Conservation (phyloP, 352 stramenopile species). For the Bremia lactucae region DNA sequence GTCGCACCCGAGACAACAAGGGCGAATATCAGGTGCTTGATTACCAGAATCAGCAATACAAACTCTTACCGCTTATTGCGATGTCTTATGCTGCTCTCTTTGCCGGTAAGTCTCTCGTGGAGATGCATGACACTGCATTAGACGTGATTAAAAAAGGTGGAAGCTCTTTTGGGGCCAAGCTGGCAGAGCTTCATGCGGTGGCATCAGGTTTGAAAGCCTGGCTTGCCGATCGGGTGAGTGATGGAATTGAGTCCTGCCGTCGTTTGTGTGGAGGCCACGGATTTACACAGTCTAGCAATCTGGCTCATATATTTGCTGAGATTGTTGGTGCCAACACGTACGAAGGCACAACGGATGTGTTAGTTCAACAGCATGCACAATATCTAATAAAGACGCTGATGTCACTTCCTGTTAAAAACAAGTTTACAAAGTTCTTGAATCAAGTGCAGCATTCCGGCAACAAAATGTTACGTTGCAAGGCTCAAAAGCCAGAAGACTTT, state of each 20-base stretch:
- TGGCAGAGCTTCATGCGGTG: slow-evolving; percentile 44
- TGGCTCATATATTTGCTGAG: slow-evolving; percentile 25
- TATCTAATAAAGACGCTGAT: slow-evolving; percentile 41
- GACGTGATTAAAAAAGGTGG: slow-evolving; percentile 25
- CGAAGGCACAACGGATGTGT: slow-evolving; percentile 64
- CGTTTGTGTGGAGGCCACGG: slow-evolving; percentile 36
- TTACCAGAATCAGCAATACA: slow-evolving; percentile 50
- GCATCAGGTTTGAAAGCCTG: slow-evolving; percentile 47
- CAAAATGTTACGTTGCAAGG: slow-evolving; percentile 24
- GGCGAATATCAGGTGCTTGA: slow-evolving; percentile 45
- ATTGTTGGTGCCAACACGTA: slow-evolving; percentile 39
- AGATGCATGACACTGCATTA: slow-evolving; percentile 25
- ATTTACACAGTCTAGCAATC: slow-evolving; percentile 26
- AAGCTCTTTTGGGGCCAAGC: slow-evolving; percentile 23
- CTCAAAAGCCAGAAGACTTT: slow-evolving; percentile 20
- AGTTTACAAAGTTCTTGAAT: slow-evolving; percentile 23
- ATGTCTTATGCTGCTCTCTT: slow-evolving; percentile 21
- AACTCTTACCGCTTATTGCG: slow-evolving; percentile 33
- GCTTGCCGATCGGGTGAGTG: slow-evolving; percentile 26
- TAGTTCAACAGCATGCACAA: slow-evolving; percentile 51
- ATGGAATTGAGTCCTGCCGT: slow-evolving; percentile 38
- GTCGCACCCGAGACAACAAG: slow-evolving; percentile 26
- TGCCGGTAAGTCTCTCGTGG: slow-evolving; percentile 18
- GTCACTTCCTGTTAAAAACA: slow-evolving; percentile 5
- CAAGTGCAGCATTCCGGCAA: slow-evolving; percentile 23